Conservation (phyloP, 768 basidiomycete genomes). For the Psilocybe cubensis region DNA sequence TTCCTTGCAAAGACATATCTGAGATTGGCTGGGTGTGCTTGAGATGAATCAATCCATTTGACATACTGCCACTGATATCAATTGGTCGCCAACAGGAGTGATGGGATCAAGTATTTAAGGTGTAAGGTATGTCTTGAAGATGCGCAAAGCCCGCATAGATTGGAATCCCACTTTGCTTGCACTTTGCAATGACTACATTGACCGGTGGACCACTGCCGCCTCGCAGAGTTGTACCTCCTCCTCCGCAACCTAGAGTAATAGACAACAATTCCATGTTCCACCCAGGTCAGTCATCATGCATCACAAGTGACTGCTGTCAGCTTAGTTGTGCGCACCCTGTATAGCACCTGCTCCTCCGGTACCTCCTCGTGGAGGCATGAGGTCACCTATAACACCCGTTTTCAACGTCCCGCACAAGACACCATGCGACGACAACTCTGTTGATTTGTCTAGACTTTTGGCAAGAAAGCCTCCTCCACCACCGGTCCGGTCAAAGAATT, state of each 20-base stretch:
- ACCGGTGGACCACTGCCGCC: not conserved
- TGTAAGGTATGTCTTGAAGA: not conserved
- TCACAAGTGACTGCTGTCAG: conserved; percentile 7
- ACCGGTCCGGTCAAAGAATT: conserved; percentile 15
- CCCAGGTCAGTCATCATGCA: conserved; percentile 1
- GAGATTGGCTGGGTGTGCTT: too few relatives aligned
- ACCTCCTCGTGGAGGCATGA: conserved; percentile 2
- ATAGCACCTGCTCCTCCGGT: not conserved
- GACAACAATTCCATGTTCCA: not conserved
- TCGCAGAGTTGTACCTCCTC: not conserved
- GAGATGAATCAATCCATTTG: too few relatives aligned
- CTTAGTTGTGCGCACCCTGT: conserved; percentile 12
- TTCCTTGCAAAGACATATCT: too few relatives aligned
- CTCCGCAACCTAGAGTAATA: not conserved
- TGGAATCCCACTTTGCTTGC: not conserved
- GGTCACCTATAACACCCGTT: not conserved
- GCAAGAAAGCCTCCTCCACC: conserved; percentile 40
- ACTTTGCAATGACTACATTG: not conserved
- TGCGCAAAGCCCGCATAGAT: not conserved
- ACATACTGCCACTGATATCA: too few relatives aligned
- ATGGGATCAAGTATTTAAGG: not conserved
- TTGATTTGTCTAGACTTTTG: conserved; percentile 25
- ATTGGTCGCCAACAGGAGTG: conserved; percentile 8
- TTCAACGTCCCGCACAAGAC: not conserved
- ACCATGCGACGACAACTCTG: not conserved